Percentiles rank a stretch among this genome's conserved stretches.
These are phyloP conservation scores for Suillus subaureus DNA, from an alignment of 768 basidiomycete species.

Conservation along the genomic window DNA sequence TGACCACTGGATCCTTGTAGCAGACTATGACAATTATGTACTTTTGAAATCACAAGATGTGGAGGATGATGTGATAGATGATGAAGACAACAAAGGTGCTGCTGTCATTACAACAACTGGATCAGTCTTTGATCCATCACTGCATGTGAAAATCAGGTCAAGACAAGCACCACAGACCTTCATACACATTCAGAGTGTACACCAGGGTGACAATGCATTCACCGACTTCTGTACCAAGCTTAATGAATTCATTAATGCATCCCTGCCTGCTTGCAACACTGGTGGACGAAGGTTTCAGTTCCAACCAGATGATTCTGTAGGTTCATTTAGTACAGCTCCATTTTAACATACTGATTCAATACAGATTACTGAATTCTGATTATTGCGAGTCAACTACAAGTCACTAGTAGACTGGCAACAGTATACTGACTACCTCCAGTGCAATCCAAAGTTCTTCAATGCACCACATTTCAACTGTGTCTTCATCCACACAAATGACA, in stretches of 20 bases:
- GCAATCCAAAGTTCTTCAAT: constrained; percentile 32
- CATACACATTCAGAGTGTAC: not conserved
- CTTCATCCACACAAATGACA: constrained; percentile 21
- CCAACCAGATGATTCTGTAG: constrained; percentile 1
- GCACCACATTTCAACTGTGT: constrained; percentile 31
- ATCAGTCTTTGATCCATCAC: not conserved
- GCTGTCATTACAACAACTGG: too few species aligned
- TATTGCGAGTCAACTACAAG: constrained; percentile 29
- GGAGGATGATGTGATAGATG: too few species aligned
- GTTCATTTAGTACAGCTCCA: not conserved
- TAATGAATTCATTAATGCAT: not conserved
- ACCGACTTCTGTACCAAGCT: constrained; percentile 9
- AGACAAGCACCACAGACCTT: not conserved
- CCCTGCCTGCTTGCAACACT: constrained; percentile 2
- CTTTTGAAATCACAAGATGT: too few species aligned
- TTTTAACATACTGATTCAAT: not conserved
- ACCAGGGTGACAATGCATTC: constrained; percentile 1
- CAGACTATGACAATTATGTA: too few species aligned
- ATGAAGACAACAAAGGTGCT: too few species aligned
- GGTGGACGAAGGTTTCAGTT: constrained; percentile 7
- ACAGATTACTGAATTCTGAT: constrained; percentile 29
- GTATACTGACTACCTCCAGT: constrained; percentile 28
- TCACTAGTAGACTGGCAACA: constrained; percentile 31
- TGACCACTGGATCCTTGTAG: too few species aligned
- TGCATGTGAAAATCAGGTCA: constrained; percentile 2